Conservation (phyloP, 1,284 basidiomycete genomes). For the Apiotrichum montevideense region DNA sequence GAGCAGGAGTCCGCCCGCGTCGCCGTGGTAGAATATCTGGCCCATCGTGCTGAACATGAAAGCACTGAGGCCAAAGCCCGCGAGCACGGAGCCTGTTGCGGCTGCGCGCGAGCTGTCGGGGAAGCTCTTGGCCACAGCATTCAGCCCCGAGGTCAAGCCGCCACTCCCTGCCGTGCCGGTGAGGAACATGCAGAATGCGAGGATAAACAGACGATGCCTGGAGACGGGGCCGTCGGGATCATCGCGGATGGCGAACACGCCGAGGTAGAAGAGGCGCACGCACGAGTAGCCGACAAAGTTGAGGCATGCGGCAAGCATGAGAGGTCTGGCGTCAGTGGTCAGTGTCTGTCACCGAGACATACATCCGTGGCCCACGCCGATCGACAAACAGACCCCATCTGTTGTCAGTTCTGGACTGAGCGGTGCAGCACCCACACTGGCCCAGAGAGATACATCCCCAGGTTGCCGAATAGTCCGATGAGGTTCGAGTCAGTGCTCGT, state of each 20-base stretch:
- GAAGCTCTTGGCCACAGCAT: constrained; percentile 46
- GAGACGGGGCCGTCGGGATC: constrained; percentile 14
- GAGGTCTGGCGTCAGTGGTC: constrained; percentile 19
- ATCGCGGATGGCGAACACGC: constrained; percentile 23
- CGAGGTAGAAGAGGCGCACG: constrained; percentile 59
- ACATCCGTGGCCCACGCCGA: constrained; percentile 56
- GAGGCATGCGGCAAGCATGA: constrained; percentile 50
- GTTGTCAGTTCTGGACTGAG: neutral
- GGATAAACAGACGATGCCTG: constrained; percentile 22
- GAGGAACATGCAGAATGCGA: constrained; percentile 38
- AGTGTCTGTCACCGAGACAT: constrained; percentile 13
- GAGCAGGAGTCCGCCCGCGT: constrained; percentile 63
- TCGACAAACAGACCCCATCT: constrained; percentile 69
- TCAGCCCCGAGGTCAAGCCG: constrained; percentile 42
- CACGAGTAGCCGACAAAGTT: constrained; percentile 61
- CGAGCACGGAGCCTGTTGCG: constrained; percentile 65
- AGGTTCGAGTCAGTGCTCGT: constrained; percentile 70
- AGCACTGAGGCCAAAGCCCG: constrained; percentile 76
- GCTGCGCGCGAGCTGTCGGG: constrained; percentile 54
- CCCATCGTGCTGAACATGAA: constrained; percentile 69
- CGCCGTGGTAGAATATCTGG: constrained; percentile 60
- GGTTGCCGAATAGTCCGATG: constrained; percentile 52
- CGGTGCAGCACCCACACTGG: constrained; percentile 15
- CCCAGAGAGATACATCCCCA: constrained; percentile 42
- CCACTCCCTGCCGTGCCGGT: constrained; percentile 43